Conservation (phyloP, 257 asterid genomes). For the Leonotis leonurus region DNA sequence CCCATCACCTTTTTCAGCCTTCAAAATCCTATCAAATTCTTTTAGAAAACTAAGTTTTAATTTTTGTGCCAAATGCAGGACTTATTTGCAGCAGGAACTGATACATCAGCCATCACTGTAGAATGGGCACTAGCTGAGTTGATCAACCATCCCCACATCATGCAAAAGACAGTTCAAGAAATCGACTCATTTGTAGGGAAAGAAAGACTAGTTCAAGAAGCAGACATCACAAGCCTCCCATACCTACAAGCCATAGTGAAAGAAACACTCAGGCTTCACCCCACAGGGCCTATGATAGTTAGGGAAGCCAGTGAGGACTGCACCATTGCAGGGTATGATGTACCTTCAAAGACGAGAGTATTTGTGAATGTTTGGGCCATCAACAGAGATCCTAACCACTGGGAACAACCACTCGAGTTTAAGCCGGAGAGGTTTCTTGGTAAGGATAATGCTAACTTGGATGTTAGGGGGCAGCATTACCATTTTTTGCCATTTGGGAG, state of each 20-base stretch:
- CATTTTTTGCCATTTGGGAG: constrained; percentile 65
- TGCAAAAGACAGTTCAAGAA: constrained; percentile 47
- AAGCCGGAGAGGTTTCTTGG: constrained; percentile 53
- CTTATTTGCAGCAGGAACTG: constrained; percentile 71
- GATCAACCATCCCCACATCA: constrained; percentile 50
- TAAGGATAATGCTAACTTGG: constrained; percentile 30
- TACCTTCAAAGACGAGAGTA: constrained; percentile 46
- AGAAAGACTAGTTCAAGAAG: constrained; percentile 42
- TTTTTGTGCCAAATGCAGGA: constrained; percentile 32
- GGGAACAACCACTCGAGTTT: constrained; percentile 62
- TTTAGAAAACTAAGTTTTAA: neutral
- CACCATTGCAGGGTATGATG: constrained; percentile 35
- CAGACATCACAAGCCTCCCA: constrained; percentile 53
- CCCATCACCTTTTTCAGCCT: neutral
- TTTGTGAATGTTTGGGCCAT: constrained; percentile 73
- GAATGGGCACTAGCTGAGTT: constrained; percentile 85
- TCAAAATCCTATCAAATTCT: neutral
- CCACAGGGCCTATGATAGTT: constrained; percentile 55
- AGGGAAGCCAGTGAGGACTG: constrained; percentile 51
- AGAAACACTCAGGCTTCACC: constrained; percentile 78
- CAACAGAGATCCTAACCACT: constrained; percentile 46
- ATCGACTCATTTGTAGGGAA: constrained; percentile 38
- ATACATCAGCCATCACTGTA: constrained; percentile 67
- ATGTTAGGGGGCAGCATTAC: constrained; percentile 72
- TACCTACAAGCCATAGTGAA: constrained; percentile 61